phyloP scores from a whole-genome alignment of 345 rosid species.

The Sisymbrium irio region DNA sequence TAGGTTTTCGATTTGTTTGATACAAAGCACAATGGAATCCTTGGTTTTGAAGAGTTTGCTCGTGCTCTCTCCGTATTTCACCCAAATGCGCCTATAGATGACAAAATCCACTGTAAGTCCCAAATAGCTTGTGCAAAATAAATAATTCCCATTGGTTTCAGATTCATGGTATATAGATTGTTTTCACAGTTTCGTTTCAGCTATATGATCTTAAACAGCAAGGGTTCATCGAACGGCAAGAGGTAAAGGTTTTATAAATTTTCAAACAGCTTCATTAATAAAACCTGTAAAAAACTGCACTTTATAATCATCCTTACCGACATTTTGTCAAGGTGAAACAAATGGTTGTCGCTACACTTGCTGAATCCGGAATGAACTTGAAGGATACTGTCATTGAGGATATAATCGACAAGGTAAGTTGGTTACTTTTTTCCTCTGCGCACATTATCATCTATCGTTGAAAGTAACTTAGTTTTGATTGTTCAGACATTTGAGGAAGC shows the following conservation, averaged over 20 bases:
- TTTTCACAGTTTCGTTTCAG: conserved; percentile 87
- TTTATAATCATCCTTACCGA: neutral
- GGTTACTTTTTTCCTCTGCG: neutral
- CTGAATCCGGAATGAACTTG: conserved; percentile 99
- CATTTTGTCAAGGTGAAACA: conserved; percentile 68
- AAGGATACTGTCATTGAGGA: conserved; percentile 88
- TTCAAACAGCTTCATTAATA: neutral
- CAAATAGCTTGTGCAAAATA: neutral
- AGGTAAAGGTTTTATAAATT: conserved; percentile 47
- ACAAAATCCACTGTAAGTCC: conserved; percentile 80
- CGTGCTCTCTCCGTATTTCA: conserved; percentile 98
- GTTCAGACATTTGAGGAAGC: conserved; percentile 97
- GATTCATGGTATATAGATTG: neutral
- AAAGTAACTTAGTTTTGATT: neutral
- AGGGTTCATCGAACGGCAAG: conserved; percentile 98
- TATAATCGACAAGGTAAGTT: conserved; percentile 84
- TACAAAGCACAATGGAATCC: conserved; percentile 93
- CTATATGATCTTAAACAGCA: conserved; percentile 98
- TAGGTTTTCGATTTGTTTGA: conserved; percentile 98
- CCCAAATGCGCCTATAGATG: conserved; percentile 93
- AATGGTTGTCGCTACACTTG: conserved; percentile 99
- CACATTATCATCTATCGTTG: neutral
- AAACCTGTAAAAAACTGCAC: neutral
- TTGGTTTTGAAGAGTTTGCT: conserved; percentile 98
- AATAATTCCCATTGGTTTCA: neutral